Evolutionary conservation across 2,329 filamentous ascomycete species (phyloP).

Genomic region (Colletotrichum incanum): DNA sequence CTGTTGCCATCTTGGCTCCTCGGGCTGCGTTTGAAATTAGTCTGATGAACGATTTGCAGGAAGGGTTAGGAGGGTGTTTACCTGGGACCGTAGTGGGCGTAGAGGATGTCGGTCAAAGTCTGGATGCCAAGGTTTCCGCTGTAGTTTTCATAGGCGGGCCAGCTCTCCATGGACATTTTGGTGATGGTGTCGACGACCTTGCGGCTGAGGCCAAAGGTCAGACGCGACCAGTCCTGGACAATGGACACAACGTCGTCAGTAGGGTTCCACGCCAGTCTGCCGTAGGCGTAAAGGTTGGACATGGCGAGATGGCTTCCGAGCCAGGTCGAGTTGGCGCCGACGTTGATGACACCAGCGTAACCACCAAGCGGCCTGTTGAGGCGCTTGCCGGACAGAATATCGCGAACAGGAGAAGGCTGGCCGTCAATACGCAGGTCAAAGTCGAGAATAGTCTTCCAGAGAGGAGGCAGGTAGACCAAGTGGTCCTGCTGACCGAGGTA

Average conservation of each 20-base stretch:
- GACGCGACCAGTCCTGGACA: slow-evolving; percentile 76
- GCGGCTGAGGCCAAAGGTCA: slow-evolving; percentile 74
- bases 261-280: slow-evolving; percentile 77
- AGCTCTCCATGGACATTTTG: slow-evolving; percentile 77
- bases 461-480: slow-evolving; percentile 76
- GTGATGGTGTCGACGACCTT: slow-evolving; percentile 72
- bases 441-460: slow-evolving; percentile 79
- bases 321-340: slow-evolving; percentile 78
- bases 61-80: not conserved
- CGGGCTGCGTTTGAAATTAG: slow-evolving; percentile 60
- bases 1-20: slow-evolving; percentile 76
- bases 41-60: too few species aligned
- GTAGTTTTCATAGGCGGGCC: slow-evolving; percentile 81
- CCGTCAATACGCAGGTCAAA: slow-evolving; percentile 77
- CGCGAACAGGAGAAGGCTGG: slow-evolving; percentile 68
- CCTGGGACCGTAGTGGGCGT: slow-evolving; percentile 75
- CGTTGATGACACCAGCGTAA: slow-evolving; percentile 78
- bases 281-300: slow-evolving; percentile 81
- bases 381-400: slow-evolving; percentile 73
- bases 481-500: slow-evolving; percentile 81
- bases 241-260: slow-evolving; percentile 63
- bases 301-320: slow-evolving; percentile 79
- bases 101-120: slow-evolving; percentile 78
- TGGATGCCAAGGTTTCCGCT: slow-evolving; percentile 80
- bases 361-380: slow-evolving; percentile 73